These are phyloP conservation scores for Quercus cerris DNA, from an alignment of 306 rosid species.

Conservation along the genomic window DNA sequence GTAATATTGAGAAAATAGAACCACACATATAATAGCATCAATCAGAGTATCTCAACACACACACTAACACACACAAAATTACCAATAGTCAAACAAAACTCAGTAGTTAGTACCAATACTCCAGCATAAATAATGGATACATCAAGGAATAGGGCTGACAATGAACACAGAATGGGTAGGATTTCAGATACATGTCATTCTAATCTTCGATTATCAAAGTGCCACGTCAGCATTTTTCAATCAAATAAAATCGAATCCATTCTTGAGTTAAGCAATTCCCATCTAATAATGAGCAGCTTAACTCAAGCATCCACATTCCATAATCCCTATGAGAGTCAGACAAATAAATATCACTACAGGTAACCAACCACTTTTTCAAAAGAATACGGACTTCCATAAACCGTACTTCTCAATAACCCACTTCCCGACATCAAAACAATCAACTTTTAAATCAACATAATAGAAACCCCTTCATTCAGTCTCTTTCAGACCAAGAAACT, in stretches of 20 bases:
- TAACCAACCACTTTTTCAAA: not conserved
- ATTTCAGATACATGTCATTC: too few species aligned
- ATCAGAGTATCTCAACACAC: not conserved
- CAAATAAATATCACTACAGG: not conserved
- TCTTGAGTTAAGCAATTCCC: too few species aligned
- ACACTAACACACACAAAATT: not conserved
- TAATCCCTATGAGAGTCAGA: too few species aligned
- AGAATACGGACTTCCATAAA: not conserved
- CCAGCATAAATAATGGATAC: not conserved
- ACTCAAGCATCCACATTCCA: too few species aligned
- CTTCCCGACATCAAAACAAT: not conserved
- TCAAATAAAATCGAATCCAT: too few species aligned
- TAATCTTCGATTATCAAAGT: too few species aligned
- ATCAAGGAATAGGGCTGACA: not conserved
- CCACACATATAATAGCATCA: not conserved
- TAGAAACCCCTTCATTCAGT: not conserved
- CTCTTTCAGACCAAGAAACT: not conserved
- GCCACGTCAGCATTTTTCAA: too few species aligned
- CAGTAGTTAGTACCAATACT: not conserved
- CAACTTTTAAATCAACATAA: not conserved
- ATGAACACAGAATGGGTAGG: not conserved
- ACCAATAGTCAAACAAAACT: too few species aligned
- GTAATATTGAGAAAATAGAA: too few species aligned
- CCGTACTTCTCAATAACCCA: not conserved
- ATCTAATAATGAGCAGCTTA: too few species aligned